These are phyloP conservation scores for Hawksworthiomyces lignivorus DNA, from an alignment of 2,329 filamentous ascomycete genomes.

Conservation along the genomic window DNA sequence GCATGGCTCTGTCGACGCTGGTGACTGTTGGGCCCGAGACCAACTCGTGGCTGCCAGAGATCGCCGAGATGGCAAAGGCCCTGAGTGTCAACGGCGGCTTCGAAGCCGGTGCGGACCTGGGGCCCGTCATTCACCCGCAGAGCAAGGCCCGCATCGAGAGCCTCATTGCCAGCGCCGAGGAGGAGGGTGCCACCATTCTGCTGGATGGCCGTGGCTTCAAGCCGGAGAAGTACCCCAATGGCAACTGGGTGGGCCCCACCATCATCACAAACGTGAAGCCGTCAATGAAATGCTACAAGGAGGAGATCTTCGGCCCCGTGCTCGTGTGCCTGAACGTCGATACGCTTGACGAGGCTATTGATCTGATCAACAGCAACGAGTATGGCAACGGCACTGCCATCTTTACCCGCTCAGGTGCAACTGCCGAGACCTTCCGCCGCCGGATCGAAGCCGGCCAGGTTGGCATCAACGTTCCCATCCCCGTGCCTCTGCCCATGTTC, in stretches of 20 bases:
- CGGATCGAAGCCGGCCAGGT: constrained; percentile 81
- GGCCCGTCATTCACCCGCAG: constrained; percentile 73
- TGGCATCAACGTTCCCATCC: constrained; percentile 78
- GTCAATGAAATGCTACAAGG: constrained; percentile 74
- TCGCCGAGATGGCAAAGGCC: constrained; percentile 66
- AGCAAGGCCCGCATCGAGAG: constrained; percentile 71
- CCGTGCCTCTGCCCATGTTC: constrained; percentile 63
- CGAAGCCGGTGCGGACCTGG: constrained; percentile 70
- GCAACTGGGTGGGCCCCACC: constrained; percentile 79
- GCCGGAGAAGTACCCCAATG: constrained; percentile 72
- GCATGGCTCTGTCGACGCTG: constrained; percentile 78
- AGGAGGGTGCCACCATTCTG: constrained; percentile 75
- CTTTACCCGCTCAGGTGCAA: constrained; percentile 72
- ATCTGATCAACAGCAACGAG: constrained; percentile 76
- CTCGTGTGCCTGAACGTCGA: constrained; percentile 73
- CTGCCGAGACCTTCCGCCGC: constrained; percentile 69
- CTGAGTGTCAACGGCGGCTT: constrained; percentile 75
- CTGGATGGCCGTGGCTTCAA: constrained; percentile 70
- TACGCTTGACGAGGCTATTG: constrained; percentile 71
- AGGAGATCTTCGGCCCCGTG: constrained; percentile 82
- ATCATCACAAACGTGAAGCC: constrained; percentile 75
- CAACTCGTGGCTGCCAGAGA: constrained; percentile 71
- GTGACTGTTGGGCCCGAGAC: constrained; percentile 74
- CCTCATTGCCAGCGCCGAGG: constrained; percentile 68
- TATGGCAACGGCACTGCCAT: constrained; percentile 83